Conservation (phyloP, 169 alveolate genomes). For the Babesia sp. region DNA sequence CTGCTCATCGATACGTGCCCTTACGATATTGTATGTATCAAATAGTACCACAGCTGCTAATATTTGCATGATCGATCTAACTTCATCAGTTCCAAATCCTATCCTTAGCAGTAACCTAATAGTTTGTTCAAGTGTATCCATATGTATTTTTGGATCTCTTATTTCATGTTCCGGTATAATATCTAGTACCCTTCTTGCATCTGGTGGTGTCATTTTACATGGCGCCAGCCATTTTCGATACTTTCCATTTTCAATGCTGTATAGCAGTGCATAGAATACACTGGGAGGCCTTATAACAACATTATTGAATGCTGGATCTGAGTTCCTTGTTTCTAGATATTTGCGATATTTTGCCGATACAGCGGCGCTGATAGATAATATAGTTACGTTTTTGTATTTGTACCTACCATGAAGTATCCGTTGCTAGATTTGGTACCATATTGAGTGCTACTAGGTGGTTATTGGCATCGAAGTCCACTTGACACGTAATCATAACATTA, state of each 20-base stretch:
- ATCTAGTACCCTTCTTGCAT: constrained; percentile 19
- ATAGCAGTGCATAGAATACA: constrained; percentile 45
- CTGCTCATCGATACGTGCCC: not conserved
- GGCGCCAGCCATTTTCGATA: constrained; percentile 14
- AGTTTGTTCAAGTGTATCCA: constrained; percentile 1
- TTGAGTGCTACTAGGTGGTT: constrained; percentile 25
- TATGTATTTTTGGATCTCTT: constrained; percentile 17
- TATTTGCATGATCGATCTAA: constrained; percentile 15
- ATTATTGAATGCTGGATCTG: not conserved
- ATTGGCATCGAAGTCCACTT: constrained; percentile 28
- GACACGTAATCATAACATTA: constrained; percentile 43
- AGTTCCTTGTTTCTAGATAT: not conserved
- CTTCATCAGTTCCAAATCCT: constrained; percentile 49
- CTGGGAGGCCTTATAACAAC: constrained; percentile 26
- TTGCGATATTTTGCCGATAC: constrained; percentile 17
- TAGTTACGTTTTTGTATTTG: not conserved
- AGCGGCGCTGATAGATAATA: not conserved
- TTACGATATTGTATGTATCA: constrained; percentile 4
- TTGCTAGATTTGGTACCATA: constrained; percentile 53
- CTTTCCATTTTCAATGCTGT: constrained; percentile 11
- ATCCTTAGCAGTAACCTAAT: constrained; percentile 21
- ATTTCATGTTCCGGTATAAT: constrained; percentile 48
- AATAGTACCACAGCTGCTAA: constrained; percentile 37
- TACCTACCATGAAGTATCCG: constrained; percentile 51
- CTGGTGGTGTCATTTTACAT: not conserved